phyloP scores from a whole-genome alignment of 495 filamentous ascomycete genomes.

The Hypoxylon crocopeplum region DNA sequence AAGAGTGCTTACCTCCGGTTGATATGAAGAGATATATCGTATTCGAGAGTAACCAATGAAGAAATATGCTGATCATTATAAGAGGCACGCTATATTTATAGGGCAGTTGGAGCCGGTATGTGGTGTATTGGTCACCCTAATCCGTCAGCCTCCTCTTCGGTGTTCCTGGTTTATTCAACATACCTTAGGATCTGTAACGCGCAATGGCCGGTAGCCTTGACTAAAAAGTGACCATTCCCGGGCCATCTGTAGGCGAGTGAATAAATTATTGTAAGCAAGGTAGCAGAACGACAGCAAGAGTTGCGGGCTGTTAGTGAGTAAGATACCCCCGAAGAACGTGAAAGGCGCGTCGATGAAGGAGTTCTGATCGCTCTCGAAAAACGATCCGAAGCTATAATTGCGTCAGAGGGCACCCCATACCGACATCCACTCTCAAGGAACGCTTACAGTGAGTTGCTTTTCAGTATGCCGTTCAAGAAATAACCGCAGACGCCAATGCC shows the following conservation, averaged over 20 bases:
- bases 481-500: constrained; percentile 15
- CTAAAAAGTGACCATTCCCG: constrained; percentile 33
- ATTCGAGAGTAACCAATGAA: constrained; percentile 36
- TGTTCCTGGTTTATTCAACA: background rate
- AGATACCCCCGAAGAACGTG: constrained; percentile 23
- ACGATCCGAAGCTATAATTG: constrained; percentile 13
- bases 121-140: constrained; percentile 45
- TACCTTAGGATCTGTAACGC: constrained; percentile 53
- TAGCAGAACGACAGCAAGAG: constrained; percentile 51
- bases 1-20: constrained; percentile 16
- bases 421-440: background rate
- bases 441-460: background rate
- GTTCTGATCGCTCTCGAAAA: constrained; percentile 29
- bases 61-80: constrained; percentile 20
- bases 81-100: constrained; percentile 38
- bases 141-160: background rate
- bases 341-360: constrained; percentile 10
- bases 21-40: constrained; percentile 26
- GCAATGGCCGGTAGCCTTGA: constrained; percentile 46
- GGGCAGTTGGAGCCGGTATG: constrained; percentile 45
- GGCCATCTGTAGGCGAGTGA: constrained; percentile 35
- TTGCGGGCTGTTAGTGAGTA: constrained; percentile 54
- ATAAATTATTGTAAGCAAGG: constrained; percentile 39
- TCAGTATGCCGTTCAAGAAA: background rate
- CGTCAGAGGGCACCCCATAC: background rate